phyloP scores from a whole-genome alignment of 2,329 filamentous ascomycete species.

The Nothopassalora personata region DNA sequence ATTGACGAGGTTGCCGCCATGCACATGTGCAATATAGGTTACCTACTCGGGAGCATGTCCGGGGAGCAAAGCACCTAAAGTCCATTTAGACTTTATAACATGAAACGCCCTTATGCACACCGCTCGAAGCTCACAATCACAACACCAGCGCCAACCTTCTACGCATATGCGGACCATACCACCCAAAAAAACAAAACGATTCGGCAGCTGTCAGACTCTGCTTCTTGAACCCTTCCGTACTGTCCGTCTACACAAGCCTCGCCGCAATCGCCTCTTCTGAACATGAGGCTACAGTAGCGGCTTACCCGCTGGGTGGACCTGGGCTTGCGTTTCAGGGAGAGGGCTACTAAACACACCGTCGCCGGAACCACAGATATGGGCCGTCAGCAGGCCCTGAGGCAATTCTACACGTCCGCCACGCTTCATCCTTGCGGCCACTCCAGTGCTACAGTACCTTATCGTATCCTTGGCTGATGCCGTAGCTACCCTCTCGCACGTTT shows the following conservation, averaged over 20 bases:
- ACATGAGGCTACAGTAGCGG: background rate
- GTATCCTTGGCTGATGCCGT: background rate
- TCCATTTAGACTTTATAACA: too few species aligned
- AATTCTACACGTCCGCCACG: slow-evolving; percentile 2
- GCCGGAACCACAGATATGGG: background rate
- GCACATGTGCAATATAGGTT: too few species aligned
- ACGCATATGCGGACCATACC: background rate
- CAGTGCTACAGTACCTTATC: background rate
- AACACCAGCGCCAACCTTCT: background rate
- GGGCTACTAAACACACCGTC: slow-evolving; percentile 4
- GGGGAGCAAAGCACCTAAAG: background rate
- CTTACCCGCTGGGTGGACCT: background rate
- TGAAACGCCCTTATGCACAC: background rate
- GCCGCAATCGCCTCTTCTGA: too few species aligned
- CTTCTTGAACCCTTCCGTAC: too few species aligned
- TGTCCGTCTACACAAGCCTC: background rate
- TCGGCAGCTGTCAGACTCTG: too few species aligned
- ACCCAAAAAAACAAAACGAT: too few species aligned
- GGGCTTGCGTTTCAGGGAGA: slow-evolving; percentile 4
- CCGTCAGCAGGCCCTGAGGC: background rate
- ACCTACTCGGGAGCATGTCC: background rate
- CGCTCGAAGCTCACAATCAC: background rate
- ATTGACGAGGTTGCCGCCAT: too few species aligned
- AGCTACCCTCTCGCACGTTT: slow-evolving; percentile 1
- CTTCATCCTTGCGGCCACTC: slow-evolving; percentile 5